Conservation (phyloP, 768 basidiomycete species). For the Suillus subaureus region DNA sequence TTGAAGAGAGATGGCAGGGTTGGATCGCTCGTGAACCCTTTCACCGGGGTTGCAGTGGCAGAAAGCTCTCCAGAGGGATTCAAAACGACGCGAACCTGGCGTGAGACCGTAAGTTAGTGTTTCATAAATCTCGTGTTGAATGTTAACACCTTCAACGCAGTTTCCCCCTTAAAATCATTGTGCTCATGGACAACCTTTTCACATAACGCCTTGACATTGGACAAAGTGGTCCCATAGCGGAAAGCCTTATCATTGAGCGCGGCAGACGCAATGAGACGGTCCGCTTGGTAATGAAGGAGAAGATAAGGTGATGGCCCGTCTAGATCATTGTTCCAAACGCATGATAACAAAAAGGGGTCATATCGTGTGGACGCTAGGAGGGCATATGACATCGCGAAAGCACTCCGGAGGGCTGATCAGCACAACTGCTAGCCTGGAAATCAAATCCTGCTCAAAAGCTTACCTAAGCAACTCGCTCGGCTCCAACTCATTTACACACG, state of each 20-base stretch:
- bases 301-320: conserved; percentile 60
- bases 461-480: no score
- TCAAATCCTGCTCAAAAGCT: no score
- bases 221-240: conserved; percentile 38
- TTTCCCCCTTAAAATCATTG: conserved; percentile 9
- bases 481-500: neutral
- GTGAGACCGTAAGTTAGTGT: conserved; percentile 4
- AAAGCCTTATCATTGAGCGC: conserved; percentile 52
- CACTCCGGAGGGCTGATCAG: neutral
- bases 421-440: no score
- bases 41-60: conserved; percentile 35
- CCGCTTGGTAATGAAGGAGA: conserved; percentile 60
- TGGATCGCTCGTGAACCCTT: conserved; percentile 42
- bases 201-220: conserved; percentile 46
- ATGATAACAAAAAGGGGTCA: conserved; percentile 49
- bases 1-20: conserved; percentile 38
- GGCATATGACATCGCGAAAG: conserved; percentile 22
- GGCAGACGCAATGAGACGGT: conserved; percentile 58
- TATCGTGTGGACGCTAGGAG: conserved; percentile 61
- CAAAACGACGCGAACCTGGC: conserved; percentile 57
- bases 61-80: conserved; percentile 41
- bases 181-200: conserved; percentile 41
- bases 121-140: neutral
- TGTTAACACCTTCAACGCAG: conserved; percentile 27
- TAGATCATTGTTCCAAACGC: conserved; percentile 60